Evolutionary conservation across 805 yeast species (phyloP), one percentile per base, ranked within the genome.

Genomic region (Yarrowia sp.): DNA sequence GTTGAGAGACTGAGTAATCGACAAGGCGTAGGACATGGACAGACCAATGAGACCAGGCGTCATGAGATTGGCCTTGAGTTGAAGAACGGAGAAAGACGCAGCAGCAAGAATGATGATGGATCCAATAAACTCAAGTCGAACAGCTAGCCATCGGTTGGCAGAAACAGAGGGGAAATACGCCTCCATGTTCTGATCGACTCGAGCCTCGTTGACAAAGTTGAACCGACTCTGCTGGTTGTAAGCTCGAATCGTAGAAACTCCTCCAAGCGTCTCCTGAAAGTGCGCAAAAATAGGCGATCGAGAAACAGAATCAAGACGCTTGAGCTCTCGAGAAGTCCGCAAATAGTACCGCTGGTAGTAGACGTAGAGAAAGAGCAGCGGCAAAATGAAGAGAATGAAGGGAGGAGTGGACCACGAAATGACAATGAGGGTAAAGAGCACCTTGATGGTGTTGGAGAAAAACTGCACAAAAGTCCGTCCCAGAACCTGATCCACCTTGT

Each of bases 81-180:
- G 83, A 67, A 85, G 75, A 58, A 96, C 89, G 16, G 96, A 82
- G 71, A 95, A 80, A 5, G 90, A 88, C 2, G 98, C 90, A 7
- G 98, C 87, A 48, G 90, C 87, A 66, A 92, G 82, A 71, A 95
- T 93, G 67, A 95, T 89, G 49, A 92, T 71, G 1, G 98, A 89
- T 33, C 99, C 98, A 69, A 95, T 80, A 68, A 90, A 86, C 76
- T 96, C 98, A 67, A 95, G 81, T 72, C 99, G 83, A 11, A 91
- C 96, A 10, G 98, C 97, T 67, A 95, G 83, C 99, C 99, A 95
- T 78, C 99, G 85, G 75, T 96, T 95, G 12, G 97, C 92, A 74
- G 90, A 88, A 65, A 92, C 85, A 11, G 96, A 83, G 30, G 98
- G 97, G 80, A 91, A 96, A 72, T 84, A 91, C 0, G 98, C 98